phyloP scores from a whole-genome alignment of 768 basidiomycete genomes.

The Tricholoma flavovirens region DNA sequence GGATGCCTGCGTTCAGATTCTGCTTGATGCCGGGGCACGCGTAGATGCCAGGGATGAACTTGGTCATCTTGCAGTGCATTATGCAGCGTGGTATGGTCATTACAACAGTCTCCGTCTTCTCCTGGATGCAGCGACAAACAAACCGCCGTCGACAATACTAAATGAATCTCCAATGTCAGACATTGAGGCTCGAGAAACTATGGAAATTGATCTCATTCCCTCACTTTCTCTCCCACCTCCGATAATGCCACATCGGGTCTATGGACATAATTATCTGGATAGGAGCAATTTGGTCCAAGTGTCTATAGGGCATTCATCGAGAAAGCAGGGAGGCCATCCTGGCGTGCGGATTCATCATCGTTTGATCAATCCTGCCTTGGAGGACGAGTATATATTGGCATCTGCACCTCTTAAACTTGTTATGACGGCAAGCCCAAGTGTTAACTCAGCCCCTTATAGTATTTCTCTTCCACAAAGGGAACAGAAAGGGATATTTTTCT shows the following conservation, averaged over 20 bases:
- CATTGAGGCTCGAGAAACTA: slow-evolving; percentile 37
- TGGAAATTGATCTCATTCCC: slow-evolving; percentile 87
- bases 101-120: slow-evolving; percentile 60
- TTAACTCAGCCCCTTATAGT: slow-evolving; percentile 83
- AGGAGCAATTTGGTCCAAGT: slow-evolving; percentile 82
- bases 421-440: slow-evolving; percentile 83
- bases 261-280: slow-evolving; percentile 95
- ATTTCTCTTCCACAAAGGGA: slow-evolving; percentile 80
- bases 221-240: slow-evolving; percentile 94
- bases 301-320: slow-evolving; percentile 66
- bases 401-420: slow-evolving; percentile 90
- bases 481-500: slow-evolving; percentile 68
- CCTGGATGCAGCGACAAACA: slow-evolving; percentile 36
- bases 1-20: slow-evolving; percentile 62
- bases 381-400: slow-evolving; percentile 61
- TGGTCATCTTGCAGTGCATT: slow-evolving; percentile 81
- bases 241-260: slow-evolving; percentile 96
- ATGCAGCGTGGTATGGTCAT: slow-evolving; percentile 96
- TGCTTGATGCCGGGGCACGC: slow-evolving; percentile 75
- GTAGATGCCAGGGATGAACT: slow-evolving; percentile 79
- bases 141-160: slow-evolving; percentile 20
- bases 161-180: slow-evolving; percentile 38
- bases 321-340: slow-evolving; percentile 27
- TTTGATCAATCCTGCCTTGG: slow-evolving; percentile 61
- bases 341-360: slow-evolving; percentile 70